phyloP scores from a whole-genome alignment of 2,329 filamentous ascomycete species.

The Apiospora phragmitis region DNA sequence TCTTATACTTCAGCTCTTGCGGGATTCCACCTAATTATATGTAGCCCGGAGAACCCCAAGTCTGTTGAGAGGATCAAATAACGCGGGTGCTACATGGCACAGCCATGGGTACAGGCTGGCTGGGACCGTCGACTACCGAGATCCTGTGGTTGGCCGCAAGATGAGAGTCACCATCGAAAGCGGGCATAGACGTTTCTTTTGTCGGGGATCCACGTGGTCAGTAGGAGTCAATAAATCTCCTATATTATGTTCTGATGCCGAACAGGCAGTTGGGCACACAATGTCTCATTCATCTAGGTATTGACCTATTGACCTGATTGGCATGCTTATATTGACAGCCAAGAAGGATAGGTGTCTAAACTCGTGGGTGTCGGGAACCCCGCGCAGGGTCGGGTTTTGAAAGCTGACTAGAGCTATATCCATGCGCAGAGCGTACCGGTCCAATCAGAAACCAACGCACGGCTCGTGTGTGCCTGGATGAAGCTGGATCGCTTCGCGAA shows the following conservation, averaged over 20 bases:
- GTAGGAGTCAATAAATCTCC: not conserved
- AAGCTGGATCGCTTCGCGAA: not conserved
- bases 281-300: not conserved
- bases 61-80: not conserved
- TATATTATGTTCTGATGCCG: not conserved
- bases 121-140: not conserved
- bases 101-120: not conserved
- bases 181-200: not conserved
- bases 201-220: not conserved
- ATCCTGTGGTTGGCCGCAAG: not conserved
- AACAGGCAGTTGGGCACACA: not conserved
- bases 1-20: not conserved
- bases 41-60: not conserved
- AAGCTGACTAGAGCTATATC: not conserved
- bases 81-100: not conserved
- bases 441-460: conserved; percentile 8
- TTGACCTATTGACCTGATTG: not conserved
- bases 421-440: not conserved
- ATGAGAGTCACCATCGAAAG: not conserved
- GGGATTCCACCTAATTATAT: not conserved
- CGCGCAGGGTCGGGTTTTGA: not conserved
- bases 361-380: not conserved
- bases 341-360: not conserved
- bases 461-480: not conserved
- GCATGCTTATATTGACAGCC: not conserved